Conservation (phyloP, 2,329 filamentous ascomycete species). For the Chrysosporium keratinophilum region DNA sequence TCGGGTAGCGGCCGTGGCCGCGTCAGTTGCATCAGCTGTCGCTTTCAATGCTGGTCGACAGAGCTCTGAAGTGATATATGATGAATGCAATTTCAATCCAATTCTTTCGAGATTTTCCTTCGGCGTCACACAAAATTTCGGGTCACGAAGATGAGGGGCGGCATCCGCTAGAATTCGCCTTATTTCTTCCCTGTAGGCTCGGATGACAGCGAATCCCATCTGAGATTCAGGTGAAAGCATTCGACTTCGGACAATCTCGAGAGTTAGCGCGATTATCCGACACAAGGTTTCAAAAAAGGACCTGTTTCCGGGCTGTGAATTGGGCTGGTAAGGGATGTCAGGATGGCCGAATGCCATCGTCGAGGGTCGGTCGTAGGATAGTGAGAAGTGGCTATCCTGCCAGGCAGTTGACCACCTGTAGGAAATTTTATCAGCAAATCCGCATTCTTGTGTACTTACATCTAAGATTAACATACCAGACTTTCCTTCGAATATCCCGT, state of each 20-base stretch:
- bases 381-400: constrained; percentile 54
- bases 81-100: constrained; percentile 51
- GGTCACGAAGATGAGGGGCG: constrained; percentile 48
- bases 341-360: constrained; percentile 45
- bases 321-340: constrained; percentile 41
- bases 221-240: constrained; percentile 45
- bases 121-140: constrained; percentile 30
- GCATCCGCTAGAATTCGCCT: constrained; percentile 49
- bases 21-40: constrained; percentile 35
- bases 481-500: constrained; percentile 35
- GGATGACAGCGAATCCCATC: constrained; percentile 46
- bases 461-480: constrained; percentile 30
- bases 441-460: not conserved
- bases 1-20: constrained; percentile 34
- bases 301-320: constrained; percentile 40
- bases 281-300: constrained; percentile 51
- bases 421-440: not conserved
- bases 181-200: constrained; percentile 48
- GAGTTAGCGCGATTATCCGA: constrained; percentile 42
- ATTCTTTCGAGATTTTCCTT: constrained; percentile 50
- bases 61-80: constrained; percentile 53
- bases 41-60: constrained; percentile 51
- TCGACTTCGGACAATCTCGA: constrained; percentile 51
- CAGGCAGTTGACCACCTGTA: constrained; percentile 52
- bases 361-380: constrained; percentile 52